Percentiles rank a stretch among this genome's conserved stretches.
Evolutionary conservation across 2,329 filamentous ascomycete species (phyloP).

Genomic region (Monilinia fructicola): DNA sequence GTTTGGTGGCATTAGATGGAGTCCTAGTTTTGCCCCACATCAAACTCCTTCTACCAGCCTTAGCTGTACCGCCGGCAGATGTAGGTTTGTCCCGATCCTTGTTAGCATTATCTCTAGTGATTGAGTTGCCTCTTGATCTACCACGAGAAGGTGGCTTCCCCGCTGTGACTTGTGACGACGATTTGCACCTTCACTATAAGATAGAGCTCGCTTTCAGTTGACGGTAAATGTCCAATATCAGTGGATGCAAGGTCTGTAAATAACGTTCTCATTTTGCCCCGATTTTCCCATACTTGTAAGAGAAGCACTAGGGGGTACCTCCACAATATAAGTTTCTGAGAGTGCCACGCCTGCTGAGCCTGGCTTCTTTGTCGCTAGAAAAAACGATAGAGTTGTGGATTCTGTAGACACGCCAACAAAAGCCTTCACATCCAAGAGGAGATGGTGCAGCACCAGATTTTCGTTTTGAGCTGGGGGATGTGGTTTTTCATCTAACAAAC

Average conservation of each 20-base stretch:
- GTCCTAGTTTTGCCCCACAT: slow-evolving; percentile 67
- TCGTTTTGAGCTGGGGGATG: slow-evolving; percentile 61
- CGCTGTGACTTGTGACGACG: slow-evolving; percentile 35
- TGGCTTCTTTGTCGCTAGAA: slow-evolving; percentile 70
- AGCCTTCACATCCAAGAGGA: slow-evolving; percentile 80
- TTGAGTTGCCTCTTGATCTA: slow-evolving; percentile 19
- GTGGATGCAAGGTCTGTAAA: slow-evolving; percentile 74
- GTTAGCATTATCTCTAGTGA: slow-evolving; percentile 34
- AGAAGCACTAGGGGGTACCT: slow-evolving; percentile 71
- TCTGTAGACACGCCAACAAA: slow-evolving; percentile 76
- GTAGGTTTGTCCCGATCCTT: slow-evolving; percentile 44
- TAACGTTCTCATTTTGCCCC: slow-evolving; percentile 74
- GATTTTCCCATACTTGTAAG: slow-evolving; percentile 64
- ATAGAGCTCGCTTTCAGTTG: slow-evolving; percentile 72
- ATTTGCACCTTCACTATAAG: slow-evolving; percentile 71
- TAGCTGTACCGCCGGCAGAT: slow-evolving; percentile 49
- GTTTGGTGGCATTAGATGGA: slow-evolving; percentile 44
- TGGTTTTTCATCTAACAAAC: slow-evolving; percentile 81
- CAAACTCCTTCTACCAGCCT: slow-evolving; percentile 59
- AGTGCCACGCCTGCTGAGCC: slow-evolving; percentile 64
- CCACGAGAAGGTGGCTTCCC: slow-evolving; percentile 36
- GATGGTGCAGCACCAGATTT: slow-evolving; percentile 71
- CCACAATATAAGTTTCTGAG: slow-evolving; percentile 80
- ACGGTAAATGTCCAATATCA: slow-evolving; percentile 56
- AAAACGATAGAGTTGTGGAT: slow-evolving; percentile 72